Conservation (phyloP, 352 stramenopile genomes). For the Globisporangium camurandrum region DNA sequence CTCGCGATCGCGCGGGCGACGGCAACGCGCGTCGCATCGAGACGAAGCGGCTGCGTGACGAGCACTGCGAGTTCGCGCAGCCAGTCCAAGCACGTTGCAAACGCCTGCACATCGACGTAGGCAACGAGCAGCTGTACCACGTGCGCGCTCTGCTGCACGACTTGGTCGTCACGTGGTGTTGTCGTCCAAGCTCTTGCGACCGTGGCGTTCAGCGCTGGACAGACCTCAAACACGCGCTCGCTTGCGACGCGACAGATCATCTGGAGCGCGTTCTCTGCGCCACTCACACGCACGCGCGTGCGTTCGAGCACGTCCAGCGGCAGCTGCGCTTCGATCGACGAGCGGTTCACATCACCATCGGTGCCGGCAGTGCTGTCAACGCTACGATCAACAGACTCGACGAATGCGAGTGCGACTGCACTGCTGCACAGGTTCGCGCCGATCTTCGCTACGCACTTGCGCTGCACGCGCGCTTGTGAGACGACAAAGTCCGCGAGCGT, state of each 20-base stretch:
- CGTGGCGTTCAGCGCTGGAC: slow-evolving; percentile 25
- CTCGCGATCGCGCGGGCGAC: slow-evolving; percentile 37
- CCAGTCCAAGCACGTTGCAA: slow-evolving; percentile 33
- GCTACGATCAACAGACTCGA: slow-evolving; percentile 2
- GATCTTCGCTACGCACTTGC: slow-evolving; percentile 73
- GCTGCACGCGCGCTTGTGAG: slow-evolving; percentile 35
- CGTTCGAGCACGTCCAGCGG: slow-evolving; percentile 20
- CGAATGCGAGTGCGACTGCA: slow-evolving; percentile 28
- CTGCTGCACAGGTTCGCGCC: slow-evolving; percentile 74
- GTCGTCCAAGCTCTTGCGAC: slow-evolving; percentile 30
- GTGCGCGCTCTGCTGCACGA: slow-evolving; percentile 41
- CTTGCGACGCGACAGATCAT: slow-evolving; percentile 30
- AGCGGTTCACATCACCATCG: not conserved
- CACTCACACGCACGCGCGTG: slow-evolving; percentile 26
- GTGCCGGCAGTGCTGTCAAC: not conserved
- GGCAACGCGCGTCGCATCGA: slow-evolving; percentile 17
- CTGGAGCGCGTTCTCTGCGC: slow-evolving; percentile 31
- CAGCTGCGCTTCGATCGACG: not conserved
- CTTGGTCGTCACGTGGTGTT: slow-evolving; percentile 15
- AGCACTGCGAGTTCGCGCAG: slow-evolving; percentile 24
- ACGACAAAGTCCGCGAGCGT: slow-evolving; percentile 55
- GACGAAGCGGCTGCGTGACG: slow-evolving; percentile 16
- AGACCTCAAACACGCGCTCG: slow-evolving; percentile 23
- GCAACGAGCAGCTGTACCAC: slow-evolving; percentile 37
- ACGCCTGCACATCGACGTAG: slow-evolving; percentile 20